These are phyloP conservation scores for Saussurea involucrata DNA, from an alignment of 129 eudicot genomes.

Conservation along the genomic window DNA sequence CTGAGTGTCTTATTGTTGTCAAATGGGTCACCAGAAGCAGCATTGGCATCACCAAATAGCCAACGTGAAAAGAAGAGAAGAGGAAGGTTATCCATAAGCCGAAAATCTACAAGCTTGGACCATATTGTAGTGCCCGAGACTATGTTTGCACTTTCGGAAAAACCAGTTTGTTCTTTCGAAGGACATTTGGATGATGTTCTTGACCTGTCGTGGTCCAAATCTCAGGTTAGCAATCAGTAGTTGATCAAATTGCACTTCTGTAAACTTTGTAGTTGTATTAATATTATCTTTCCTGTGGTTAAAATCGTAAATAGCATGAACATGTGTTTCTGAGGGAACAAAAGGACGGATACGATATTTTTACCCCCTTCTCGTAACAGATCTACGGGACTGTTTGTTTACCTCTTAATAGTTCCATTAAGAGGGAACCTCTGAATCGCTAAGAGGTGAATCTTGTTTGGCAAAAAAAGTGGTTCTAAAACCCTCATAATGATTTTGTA, in stretches of 20 bases:
- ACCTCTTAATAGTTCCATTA: too few relatives aligned
- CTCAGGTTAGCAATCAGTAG: constrained; percentile 64
- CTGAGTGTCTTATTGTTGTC: constrained; percentile 50
- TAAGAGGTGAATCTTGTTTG: too few relatives aligned
- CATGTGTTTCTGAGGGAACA: neutral
- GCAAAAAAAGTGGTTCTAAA: too few relatives aligned
- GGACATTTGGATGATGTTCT: constrained; percentile 93
- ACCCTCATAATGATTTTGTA: too few relatives aligned
- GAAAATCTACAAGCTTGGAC: constrained; percentile 82
- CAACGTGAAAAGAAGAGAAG: constrained; percentile 71
- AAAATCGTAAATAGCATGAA: neutral
- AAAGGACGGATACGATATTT: neutral
- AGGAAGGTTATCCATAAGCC: constrained; percentile 81
- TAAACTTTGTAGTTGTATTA: neutral
- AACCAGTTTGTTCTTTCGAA: constrained; percentile 79
- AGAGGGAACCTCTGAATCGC: too few relatives aligned
- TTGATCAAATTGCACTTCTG: neutral
- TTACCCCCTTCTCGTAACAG: neutral
- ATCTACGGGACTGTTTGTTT: too few relatives aligned
- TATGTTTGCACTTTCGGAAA: constrained; percentile 73
- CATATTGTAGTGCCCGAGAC: constrained; percentile 80
- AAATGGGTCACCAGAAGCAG: constrained; percentile 73
- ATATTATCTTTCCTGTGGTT: neutral
- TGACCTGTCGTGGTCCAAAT: constrained; percentile 95
- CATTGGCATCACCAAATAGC: constrained; percentile 52